Evolutionary conservation across 139 green algal species (phyloP).

Genomic region (Picochlorum costavermella): DNA sequence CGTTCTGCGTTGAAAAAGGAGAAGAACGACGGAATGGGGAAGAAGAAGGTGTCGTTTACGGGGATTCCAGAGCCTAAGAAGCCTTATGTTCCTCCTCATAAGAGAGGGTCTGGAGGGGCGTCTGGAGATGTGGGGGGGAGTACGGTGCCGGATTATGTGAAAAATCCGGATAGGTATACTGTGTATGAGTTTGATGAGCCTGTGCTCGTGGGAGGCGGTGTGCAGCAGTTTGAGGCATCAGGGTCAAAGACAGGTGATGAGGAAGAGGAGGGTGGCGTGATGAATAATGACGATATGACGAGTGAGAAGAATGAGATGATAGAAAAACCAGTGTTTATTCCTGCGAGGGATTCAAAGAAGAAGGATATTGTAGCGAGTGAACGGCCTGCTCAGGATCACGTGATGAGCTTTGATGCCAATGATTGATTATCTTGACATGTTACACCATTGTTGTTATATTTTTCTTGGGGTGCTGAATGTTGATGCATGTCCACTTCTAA

Average conservation of each 20-base stretch:
- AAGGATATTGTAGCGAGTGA: neutral
- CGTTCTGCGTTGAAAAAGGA: too few relatives aligned
- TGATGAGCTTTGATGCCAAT: conserved; percentile 1
- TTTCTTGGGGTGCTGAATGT: conserved; percentile 4
- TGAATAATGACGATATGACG: too few relatives aligned
- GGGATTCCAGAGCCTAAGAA: conserved; percentile 10
- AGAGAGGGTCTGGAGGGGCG: neutral
- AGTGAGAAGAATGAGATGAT: too few relatives aligned
- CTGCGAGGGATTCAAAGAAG: neutral
- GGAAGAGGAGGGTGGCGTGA: neutral
- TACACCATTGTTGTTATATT: neutral
- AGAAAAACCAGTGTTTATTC: too few relatives aligned
- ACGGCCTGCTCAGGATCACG: neutral
- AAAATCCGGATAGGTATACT: conserved; percentile 8
- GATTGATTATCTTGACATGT: conserved; percentile 2
- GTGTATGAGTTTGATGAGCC: conserved; percentile 41
- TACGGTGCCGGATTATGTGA: neutral
- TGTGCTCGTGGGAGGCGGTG: conserved; percentile 40
- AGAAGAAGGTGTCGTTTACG: conserved; percentile 10
- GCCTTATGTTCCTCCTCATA: conserved; percentile 21
- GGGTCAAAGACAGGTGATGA: too few relatives aligned
- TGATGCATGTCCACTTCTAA: conserved; percentile 3
- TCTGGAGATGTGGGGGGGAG: too few relatives aligned
- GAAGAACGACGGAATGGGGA: neutral
- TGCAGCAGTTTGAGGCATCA: conserved; percentile 10